phyloP scores from a whole-genome alignment of 1,139 yeast species.

The Candida gigantensis region DNA sequence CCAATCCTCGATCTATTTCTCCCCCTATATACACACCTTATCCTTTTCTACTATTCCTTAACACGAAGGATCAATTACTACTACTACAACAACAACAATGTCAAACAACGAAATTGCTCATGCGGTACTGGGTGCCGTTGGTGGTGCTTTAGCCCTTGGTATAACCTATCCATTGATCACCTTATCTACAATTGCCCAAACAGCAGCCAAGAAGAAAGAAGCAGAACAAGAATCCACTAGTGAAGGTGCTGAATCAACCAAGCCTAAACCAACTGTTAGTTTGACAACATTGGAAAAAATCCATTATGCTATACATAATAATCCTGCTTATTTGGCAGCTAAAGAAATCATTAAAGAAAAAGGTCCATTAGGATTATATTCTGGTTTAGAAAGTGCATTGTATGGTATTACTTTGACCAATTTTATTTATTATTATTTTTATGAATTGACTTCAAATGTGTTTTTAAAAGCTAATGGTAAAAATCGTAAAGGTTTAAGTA shows the following conservation, averaged over 20 bases:
- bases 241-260: constrained; percentile 9
- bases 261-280: constrained; percentile 10
- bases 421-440: constrained; percentile 87
- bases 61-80: too few relatives aligned
- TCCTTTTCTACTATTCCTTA: too few relatives aligned
- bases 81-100: too few relatives aligned
- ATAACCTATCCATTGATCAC: constrained; percentile 87
- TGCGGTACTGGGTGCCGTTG: constrained; percentile 91
- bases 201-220: constrained; percentile 49
- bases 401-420: constrained; percentile 85
- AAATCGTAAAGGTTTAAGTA: constrained; percentile 47
- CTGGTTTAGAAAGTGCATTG: constrained; percentile 86
- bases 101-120: constrained; percentile 59
- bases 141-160: constrained; percentile 85
- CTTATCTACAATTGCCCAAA: constrained; percentile 81
- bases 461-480: constrained; percentile 44
- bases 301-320: constrained; percentile 20
- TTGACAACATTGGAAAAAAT: constrained; percentile 20
- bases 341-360: constrained; percentile 56
- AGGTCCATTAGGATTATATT: constrained; percentile 72
- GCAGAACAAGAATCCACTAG: constrained; percentile 22
- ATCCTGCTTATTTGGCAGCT: constrained; percentile 35
- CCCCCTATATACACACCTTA: too few relatives aligned
- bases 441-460: constrained; percentile 66
- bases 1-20: too few relatives aligned